These are phyloP conservation scores for Biscogniauxia mediterranea DNA, from an alignment of 2,329 filamentous ascomycete genomes.

Conservation along the genomic window DNA sequence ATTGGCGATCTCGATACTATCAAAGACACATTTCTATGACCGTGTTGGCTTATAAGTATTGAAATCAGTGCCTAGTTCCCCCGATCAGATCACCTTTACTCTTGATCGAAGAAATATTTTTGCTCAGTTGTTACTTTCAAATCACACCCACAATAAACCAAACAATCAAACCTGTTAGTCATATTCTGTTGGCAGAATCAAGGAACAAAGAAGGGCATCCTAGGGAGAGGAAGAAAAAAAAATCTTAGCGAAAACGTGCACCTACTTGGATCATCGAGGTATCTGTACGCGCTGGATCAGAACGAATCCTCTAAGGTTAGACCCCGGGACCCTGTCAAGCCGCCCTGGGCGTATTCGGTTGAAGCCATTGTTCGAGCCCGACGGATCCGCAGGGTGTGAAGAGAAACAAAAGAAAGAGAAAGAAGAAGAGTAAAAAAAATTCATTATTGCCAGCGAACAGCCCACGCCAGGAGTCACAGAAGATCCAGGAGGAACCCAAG, in stretches of 20 bases:
- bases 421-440: conserved; percentile 3
- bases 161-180: background rate
- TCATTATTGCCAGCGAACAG: background rate
- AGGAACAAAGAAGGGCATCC: background rate
- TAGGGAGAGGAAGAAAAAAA: background rate
- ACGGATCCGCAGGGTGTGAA: conserved; percentile 18
- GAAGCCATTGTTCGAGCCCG: conserved; percentile 21
- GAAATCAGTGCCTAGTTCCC: background rate
- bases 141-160: conserved; percentile 1
- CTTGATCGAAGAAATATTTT: background rate
- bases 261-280: background rate
- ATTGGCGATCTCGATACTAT: background rate
- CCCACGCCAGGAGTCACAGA: no score
- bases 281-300: background rate
- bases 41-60: background rate
- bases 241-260: background rate
- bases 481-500: background rate
- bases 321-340: conserved; percentile 5
- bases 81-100: background rate
- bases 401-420: background rate
- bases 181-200: background rate
- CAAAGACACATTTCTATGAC: background rate
- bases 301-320: conserved; percentile 9
- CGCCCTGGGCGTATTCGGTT: background rate
- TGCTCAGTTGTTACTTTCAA: conserved; percentile 1